These are phyloP conservation scores for Neurospora intermedia DNA, from an alignment of 495 filamentous ascomycete species.

Conservation along the genomic window DNA sequence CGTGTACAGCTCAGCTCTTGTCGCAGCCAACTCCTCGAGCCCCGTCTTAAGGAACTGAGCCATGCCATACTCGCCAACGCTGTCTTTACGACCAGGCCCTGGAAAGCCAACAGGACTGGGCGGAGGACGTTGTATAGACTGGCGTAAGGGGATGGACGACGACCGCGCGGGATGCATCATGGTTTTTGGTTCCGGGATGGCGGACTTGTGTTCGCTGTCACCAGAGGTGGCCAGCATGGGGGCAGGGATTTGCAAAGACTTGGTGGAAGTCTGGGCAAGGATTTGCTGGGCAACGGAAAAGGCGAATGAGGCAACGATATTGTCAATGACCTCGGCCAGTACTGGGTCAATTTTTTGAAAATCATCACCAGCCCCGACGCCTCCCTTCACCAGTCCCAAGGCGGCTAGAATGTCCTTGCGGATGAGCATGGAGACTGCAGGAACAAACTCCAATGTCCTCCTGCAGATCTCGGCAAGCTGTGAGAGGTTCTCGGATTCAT, in stretches of 20 bases:
- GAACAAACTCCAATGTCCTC: slow-evolving; percentile 70
- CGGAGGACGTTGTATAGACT: slow-evolving; percentile 22
- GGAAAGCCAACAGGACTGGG: slow-evolving; percentile 38
- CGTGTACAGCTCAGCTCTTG: slow-evolving; percentile 68
- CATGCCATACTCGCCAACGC: slow-evolving; percentile 16
- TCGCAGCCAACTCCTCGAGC: slow-evolving; percentile 71
- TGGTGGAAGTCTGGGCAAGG: slow-evolving; percentile 62
- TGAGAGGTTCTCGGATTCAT: slow-evolving; percentile 62
- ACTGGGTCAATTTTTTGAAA: slow-evolving; percentile 18
- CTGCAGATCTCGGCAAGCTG: slow-evolving; percentile 72
- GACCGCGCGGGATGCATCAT: slow-evolving; percentile 50
- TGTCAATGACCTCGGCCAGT: slow-evolving; percentile 53
- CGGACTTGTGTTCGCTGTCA: slow-evolving; percentile 37
- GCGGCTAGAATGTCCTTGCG: slow-evolving; percentile 57
- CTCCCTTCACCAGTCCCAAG: slow-evolving; percentile 19
- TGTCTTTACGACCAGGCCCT: slow-evolving; percentile 17
- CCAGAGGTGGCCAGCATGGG: slow-evolving; percentile 38
- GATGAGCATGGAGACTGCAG: slow-evolving; percentile 63
- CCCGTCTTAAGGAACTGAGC: slow-evolving; percentile 48
- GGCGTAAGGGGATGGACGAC: slow-evolving; percentile 37
- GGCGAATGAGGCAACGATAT: slow-evolving; percentile 75
- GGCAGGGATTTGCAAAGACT: slow-evolving; percentile 53
- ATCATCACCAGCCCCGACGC: slow-evolving; percentile 10
- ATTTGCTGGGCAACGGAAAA: slow-evolving; percentile 72
- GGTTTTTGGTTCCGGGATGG: slow-evolving; percentile 50